phyloP scores from a whole-genome alignment of 768 basidiomycete genomes.

The Boletus subcaerulescens region DNA sequence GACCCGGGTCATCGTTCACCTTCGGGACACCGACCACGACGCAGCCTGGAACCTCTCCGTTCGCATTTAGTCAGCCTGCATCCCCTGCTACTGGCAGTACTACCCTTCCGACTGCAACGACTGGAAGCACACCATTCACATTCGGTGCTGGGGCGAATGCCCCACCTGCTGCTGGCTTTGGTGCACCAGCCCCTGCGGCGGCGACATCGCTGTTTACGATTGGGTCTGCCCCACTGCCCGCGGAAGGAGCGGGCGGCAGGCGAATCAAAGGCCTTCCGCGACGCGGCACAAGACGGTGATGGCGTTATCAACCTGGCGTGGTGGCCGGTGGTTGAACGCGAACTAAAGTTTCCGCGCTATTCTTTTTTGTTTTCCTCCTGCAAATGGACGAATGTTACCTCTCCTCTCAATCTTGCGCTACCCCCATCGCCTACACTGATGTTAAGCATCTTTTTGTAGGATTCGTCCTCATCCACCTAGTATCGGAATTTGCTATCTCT shows the following conservation, averaged over 20 bases:
- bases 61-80: slow-evolving; percentile 57
- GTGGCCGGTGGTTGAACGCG: slow-evolving; percentile 12
- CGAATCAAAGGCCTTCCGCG: slow-evolving; percentile 57
- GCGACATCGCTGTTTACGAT: slow-evolving; percentile 53
- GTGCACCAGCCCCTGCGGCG: slow-evolving; percentile 34
- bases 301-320: slow-evolving; percentile 5
- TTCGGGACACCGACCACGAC: slow-evolving; percentile 44
- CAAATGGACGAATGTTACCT: slow-evolving; percentile 10
- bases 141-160: slow-evolving; percentile 39
- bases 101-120: slow-evolving; percentile 32
- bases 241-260: slow-evolving; percentile 36
- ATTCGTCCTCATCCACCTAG: slow-evolving; percentile 2
- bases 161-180: slow-evolving; percentile 40
- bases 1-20: slow-evolving; percentile 39
- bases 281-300: slow-evolving; percentile 31
- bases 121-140: slow-evolving; percentile 25
- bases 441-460: slow-evolving; percentile 24
- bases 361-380: slow-evolving; percentile 8
- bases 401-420: slow-evolving; percentile 16
- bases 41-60: slow-evolving; percentile 34
- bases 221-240: slow-evolving; percentile 49
- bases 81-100: slow-evolving; percentile 48
- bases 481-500: slow-evolving; percentile 10
- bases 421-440: slow-evolving; percentile 18
- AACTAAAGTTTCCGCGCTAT: slow-evolving; percentile 3